Evolutionary conservation across 2,329 filamentous ascomycete species (phyloP), one percentile per base, ranked within the genome.

Genomic region (Teratosphaeria destructans): DNA sequence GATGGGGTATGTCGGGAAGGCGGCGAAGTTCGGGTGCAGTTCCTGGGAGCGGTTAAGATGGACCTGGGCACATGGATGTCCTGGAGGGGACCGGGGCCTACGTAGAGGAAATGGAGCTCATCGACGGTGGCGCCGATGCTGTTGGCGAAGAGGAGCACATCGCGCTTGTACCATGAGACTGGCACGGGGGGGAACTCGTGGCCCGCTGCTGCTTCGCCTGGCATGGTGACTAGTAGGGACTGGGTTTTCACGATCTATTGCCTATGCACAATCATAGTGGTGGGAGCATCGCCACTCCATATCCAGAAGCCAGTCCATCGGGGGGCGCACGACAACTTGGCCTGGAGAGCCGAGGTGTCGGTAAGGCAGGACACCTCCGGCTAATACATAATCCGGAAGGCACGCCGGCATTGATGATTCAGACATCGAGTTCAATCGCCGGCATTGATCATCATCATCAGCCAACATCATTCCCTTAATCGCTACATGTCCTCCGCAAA

Each of bases 81-180:
- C 5, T 34, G 34, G 55, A 43, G 56, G 39, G 23, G 7, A 32
- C 29, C 5, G 29, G 3, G 43, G 71, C 82, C 61, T 80, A 94
- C 90, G 69, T 91, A 96, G 76, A 96, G 85, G 72, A 93, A 95
- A 72, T 96, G 90, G 70, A 96, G 84, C 79, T 96, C 92, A 67
- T 95, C 86, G n/a, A 82, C 81, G 12, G 84, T 93, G 71, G 82
- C 86, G 59, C 92, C 92, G 73, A 96, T 93, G 77, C 87, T 93
- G 75, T 88, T 87, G 67, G 92, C 91, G 74, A 96, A 96, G 62
- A 97, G 85, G 62, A 96, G 81, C 39, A 86, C 84, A 79, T 96
- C 92, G 65, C 92, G 85, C 82, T 92, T 91, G 68, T 89, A 76
- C 92, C 91, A 96, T 67, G 86, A 83, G 11, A 95, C 90, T 71